Evolutionary conservation across 768 basidiomycete species (phyloP).

Genomic region (Lepiota brunneoincarnata): DNA sequence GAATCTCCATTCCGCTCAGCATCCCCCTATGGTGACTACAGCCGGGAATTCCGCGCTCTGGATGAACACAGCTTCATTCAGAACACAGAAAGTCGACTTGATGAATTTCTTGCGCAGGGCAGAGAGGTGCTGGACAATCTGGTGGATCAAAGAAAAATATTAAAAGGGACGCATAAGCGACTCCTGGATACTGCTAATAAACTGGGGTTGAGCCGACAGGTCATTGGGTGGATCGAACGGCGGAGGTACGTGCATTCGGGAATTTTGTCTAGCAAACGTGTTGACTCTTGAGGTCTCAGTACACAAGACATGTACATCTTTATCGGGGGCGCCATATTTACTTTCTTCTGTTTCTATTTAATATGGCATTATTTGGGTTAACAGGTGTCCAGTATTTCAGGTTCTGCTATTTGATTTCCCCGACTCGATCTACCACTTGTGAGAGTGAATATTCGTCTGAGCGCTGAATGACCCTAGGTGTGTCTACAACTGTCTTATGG

Average conservation of each 20-base stretch:
- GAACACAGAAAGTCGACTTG: slow-evolving; percentile 76
- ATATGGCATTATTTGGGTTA: slow-evolving; percentile 89
- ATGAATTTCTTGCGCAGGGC: slow-evolving; percentile 92
- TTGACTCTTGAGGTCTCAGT: slow-evolving; percentile 36
- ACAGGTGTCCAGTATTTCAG: slow-evolving; percentile 4
- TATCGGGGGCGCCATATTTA: slow-evolving; percentile 77
- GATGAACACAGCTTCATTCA: slow-evolving; percentile 89
- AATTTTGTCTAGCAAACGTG: neutral
- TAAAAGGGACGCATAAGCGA: slow-evolving; percentile 91
- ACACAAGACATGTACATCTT: slow-evolving; percentile 97
- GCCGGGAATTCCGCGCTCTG: slow-evolving; percentile 76
- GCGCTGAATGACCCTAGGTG: too few species aligned
- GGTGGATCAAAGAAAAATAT: slow-evolving; percentile 86
- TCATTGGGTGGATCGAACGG: slow-evolving; percentile 96
- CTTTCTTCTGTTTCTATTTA: slow-evolving; percentile 90
- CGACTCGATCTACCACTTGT: too few species aligned
- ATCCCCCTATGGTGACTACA: slow-evolving; percentile 48
- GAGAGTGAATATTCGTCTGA: too few species aligned
- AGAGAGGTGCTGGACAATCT: slow-evolving; percentile 89
- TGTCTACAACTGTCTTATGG: too few species aligned
- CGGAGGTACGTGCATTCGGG: slow-evolving; percentile 62
- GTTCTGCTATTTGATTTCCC: slow-evolving; percentile 11
- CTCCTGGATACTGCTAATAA: slow-evolving; percentile 92
- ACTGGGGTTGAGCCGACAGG: slow-evolving; percentile 87
- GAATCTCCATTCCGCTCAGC: slow-evolving; percentile 84